Conservation (phyloP, 1,284 basidiomycete genomes). For the Boletus hoseneyae region DNA sequence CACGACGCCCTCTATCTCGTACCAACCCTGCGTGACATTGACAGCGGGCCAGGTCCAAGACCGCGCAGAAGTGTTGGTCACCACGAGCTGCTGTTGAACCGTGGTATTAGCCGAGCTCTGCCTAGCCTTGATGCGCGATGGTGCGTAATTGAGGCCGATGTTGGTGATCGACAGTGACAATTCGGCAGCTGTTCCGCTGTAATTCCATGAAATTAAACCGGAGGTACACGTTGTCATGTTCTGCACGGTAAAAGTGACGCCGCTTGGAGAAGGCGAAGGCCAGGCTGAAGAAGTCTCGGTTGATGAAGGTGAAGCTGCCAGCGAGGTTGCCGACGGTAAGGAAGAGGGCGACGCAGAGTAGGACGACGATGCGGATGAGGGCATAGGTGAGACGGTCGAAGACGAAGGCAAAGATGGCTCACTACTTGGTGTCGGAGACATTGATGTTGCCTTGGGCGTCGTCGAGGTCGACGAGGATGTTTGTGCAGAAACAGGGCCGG, state of each 20-base stretch:
- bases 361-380: constrained; percentile 1
- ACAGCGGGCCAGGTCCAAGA: constrained; percentile 37
- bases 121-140: constrained; percentile 9
- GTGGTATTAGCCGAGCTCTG: constrained; percentile 2
- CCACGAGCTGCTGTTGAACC: constrained; percentile 17
- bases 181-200: constrained; percentile 27
- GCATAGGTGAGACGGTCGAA: background rate
- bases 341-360: background rate
- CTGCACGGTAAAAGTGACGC: constrained; percentile 26
- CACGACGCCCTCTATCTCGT: constrained; percentile 30
- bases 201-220: constrained; percentile 39
- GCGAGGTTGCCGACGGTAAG: constrained; percentile 4
- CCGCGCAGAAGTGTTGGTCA: constrained; percentile 15
- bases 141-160: constrained; percentile 23
- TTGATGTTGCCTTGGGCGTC: constrained; percentile 5
- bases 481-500: constrained; percentile 10
- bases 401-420: constrained; percentile 9
- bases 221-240: constrained; percentile 37
- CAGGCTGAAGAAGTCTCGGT: constrained; percentile 12
- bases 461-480: constrained; percentile 5
- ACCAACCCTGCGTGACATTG: constrained; percentile 43
- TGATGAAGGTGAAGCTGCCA: constrained; percentile 13
- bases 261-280: constrained; percentile 24
- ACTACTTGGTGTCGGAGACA: constrained; percentile 17
- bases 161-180: constrained; percentile 37